phyloP scores from a whole-genome alignment of 176 grass and related monocot species.

The Oryza rufipogon region DNA sequence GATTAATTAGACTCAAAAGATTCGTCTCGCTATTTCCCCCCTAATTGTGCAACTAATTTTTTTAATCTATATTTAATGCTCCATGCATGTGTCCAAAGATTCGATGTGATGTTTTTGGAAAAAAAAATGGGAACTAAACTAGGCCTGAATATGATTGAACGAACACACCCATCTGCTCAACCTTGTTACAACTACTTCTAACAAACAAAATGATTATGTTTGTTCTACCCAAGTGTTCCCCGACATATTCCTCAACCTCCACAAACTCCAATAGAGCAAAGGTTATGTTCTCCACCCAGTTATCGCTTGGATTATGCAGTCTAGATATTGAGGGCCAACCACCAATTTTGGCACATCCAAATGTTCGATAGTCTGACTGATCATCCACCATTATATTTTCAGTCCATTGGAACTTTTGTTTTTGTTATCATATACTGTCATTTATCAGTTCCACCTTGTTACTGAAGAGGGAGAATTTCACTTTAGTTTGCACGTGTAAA shows the following conservation, averaged over 20 bases:
- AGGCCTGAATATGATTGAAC: not conserved
- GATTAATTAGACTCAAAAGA: too few relatives aligned
- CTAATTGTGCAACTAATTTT: too few relatives aligned
- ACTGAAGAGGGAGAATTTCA: not conserved
- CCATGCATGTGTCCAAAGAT: too few relatives aligned
- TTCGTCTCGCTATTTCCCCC: too few relatives aligned
- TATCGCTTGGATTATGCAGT: not conserved
- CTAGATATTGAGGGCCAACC: conserved; percentile 3
- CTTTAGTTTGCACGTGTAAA: not conserved
- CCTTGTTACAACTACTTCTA: not conserved
- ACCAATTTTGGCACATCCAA: not conserved
- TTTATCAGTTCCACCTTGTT: not conserved
- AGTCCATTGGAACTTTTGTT: not conserved
- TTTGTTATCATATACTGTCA: not conserved
- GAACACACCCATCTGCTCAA: not conserved
- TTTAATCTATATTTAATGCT: too few relatives aligned
- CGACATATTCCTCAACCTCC: conserved; percentile 2
- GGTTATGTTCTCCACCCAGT: not conserved
- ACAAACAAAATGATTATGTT: not conserved
- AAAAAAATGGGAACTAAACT: too few relatives aligned
- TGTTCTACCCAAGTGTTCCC: conserved; percentile 2
- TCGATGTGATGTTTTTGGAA: too few relatives aligned
- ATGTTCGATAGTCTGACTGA: not conserved
- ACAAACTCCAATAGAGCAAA: not conserved
- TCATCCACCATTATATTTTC: not conserved